Evolutionary conservation across 495 filamentous ascomycete species (phyloP).

Genomic region (Annulohypoxylon moriforme): DNA sequence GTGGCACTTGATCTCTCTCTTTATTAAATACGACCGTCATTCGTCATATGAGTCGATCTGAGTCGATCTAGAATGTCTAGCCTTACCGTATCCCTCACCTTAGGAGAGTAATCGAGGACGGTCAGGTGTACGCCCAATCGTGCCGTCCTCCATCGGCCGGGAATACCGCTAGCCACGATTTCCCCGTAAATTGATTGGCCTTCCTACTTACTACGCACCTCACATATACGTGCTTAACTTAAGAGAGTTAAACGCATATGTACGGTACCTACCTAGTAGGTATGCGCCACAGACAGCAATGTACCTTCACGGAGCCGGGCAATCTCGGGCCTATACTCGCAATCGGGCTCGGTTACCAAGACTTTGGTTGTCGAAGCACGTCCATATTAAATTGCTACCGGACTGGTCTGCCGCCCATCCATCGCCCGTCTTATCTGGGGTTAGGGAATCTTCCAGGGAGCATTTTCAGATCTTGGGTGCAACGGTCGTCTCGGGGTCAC

Average conservation of each 20-base stretch:
- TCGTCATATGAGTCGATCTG: conserved; percentile 19
- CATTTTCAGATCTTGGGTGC: conserved; percentile 37
- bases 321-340: conserved; percentile 23
- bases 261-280: not conserved
- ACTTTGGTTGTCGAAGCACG: not conserved
- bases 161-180: conserved; percentile 23
- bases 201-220: conserved; percentile 5
- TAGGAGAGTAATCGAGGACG: not conserved
- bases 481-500: conserved; percentile 28
- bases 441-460: conserved; percentile 18
- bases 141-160: conserved; percentile 6
- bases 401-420: conserved; percentile 27
- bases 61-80: conserved; percentile 33
- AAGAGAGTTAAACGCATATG: conserved; percentile 1
- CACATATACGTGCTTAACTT: conserved; percentile 3
- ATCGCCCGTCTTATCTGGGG: conserved; percentile 21
- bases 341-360: conserved; percentile 10
- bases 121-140: conserved; percentile 22
- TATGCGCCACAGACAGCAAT: not conserved
- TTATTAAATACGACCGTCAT: conserved; percentile 25
- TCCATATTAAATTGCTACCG: conserved; percentile 22
- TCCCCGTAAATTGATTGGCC: not conserved
- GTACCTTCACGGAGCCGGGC: conserved; percentile 15
- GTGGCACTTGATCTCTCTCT: conserved; percentile 34
- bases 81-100: conserved; percentile 39